Conservation (phyloP, 768 basidiomycete species). For the Termitomyces heimii region DNA sequence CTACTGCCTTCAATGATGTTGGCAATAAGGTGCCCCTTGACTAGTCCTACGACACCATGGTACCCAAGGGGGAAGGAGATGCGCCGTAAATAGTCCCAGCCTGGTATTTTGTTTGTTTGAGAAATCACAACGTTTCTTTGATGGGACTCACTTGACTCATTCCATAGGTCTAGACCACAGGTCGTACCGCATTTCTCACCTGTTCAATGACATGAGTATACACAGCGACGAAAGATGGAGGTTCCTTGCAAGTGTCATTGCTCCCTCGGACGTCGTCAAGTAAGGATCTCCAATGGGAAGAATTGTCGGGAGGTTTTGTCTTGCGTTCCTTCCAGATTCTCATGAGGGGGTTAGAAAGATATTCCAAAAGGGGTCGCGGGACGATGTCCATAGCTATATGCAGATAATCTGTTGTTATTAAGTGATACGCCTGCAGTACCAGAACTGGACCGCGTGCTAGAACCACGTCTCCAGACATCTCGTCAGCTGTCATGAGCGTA, state of each 20-base stretch:
- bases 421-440: constrained; percentile 11
- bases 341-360: constrained; percentile 11
- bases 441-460: constrained; percentile 5
- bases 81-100: constrained; percentile 14
- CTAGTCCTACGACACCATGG: neutral
- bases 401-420: neutral
- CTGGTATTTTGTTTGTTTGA: neutral
- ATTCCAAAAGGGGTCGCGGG: constrained; percentile 1
- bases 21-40: neutral
- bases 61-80: neutral
- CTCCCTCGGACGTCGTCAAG: constrained; percentile 8
- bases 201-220: neutral
- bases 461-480: neutral
- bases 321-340: constrained; percentile 16
- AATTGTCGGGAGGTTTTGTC: constrained; percentile 10
- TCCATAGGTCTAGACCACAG: constrained; percentile 14
- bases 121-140: neutral
- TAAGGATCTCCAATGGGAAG: constrained; percentile 15
- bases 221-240: neutral
- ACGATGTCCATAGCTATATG: neutral
- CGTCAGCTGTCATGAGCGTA: neutral
- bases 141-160: constrained; percentile 12
- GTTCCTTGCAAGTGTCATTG: constrained; percentile 13
- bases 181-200: constrained; percentile 12
- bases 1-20: neutral